Base-by-base conservation (phyloP, 2,329 filamentous ascomycete species). In the Pseudogymnoascus sp. region DNA sequence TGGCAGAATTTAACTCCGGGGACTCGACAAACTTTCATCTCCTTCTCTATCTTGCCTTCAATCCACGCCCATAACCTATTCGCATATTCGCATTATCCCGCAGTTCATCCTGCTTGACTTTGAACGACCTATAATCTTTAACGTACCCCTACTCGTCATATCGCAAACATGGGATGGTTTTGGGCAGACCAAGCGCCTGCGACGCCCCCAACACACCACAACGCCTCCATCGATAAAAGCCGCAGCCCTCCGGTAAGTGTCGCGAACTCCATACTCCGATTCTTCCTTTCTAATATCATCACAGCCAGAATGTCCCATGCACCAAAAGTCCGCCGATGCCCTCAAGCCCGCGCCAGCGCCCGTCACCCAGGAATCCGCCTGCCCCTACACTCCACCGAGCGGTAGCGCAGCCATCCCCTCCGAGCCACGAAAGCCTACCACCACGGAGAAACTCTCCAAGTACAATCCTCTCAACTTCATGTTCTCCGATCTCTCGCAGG, bases 381-480 rank as follows among this genome's bases (percentile, higher is more conserved):
- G 71, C 69, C 69, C 66, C 67, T 67, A 73, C 68, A 70, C 71
- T 66, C 66, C 73, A 66, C 60, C 69, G 14, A 35, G 31, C 70
- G 64, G 71, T 21, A 62, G 60, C 10, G 63, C 67, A 47, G 60
- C 60, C 7, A 21, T 65, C 70, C 60, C 69, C 68, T 60, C 70
- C 68, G 35, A 74, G 69, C 38, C 70, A 47, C 8, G 31, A 65
- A 65, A 66, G 62, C 68, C 65, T 59, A 64, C 66, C 40, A 68
- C 70, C 37, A 73, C 76, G 44, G 84, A 84, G 0, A 82, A 82
- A 40, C 77, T 86, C 63, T 85, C 85, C n/a, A 86, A 83, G 70
- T 77, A 89, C 47, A 90, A 90, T 70, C 87, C 87, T 4, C 82
- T 99, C 62, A 99, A 99, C 79, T 97, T 93, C 80, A 99, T 99